Evolutionary conservation across 768 basidiomycete species (phyloP).

Genomic region (Strobilomyces echinocephalus): DNA sequence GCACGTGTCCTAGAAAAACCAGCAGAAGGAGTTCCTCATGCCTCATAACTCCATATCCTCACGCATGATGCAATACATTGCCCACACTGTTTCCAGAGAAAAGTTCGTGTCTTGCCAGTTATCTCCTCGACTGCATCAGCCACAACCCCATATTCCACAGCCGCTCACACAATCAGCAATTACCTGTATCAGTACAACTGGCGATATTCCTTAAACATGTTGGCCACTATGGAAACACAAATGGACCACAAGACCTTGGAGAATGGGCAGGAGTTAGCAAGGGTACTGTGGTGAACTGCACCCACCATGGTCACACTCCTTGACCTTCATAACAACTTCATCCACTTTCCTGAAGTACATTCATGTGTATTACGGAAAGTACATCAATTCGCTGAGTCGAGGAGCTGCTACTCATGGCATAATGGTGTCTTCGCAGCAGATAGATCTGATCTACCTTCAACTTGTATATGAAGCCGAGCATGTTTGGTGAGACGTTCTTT

Average conservation of each 20-base stretch:
- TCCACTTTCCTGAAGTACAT: neutral
- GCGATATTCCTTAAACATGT: neutral
- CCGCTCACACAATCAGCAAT: neutral
- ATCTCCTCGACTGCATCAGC: too few relatives aligned
- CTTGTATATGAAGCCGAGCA: neutral
- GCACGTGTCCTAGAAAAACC: too few relatives aligned
- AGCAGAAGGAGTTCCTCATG: too few relatives aligned
- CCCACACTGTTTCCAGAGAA: too few relatives aligned
- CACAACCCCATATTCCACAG: neutral
- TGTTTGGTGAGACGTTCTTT: constrained; percentile 1
- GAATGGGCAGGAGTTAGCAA: neutral
- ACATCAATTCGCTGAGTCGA: neutral
- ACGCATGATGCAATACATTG: too few relatives aligned
- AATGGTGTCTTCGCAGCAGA: constrained; percentile 1
- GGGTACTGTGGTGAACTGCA: neutral
- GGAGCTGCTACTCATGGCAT: neutral
- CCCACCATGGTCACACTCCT: neutral
- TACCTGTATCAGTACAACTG: neutral
- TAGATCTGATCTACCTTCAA: neutral
- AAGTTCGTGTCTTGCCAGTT: too few relatives aligned
- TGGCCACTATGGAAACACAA: neutral
- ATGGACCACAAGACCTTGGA: neutral
- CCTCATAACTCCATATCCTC: too few relatives aligned
- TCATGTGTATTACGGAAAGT: neutral
- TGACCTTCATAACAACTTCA: neutral